phyloP scores from a whole-genome alignment of 371 early-diverging fungal species.

The Syncephalastrum sp. region DNA sequence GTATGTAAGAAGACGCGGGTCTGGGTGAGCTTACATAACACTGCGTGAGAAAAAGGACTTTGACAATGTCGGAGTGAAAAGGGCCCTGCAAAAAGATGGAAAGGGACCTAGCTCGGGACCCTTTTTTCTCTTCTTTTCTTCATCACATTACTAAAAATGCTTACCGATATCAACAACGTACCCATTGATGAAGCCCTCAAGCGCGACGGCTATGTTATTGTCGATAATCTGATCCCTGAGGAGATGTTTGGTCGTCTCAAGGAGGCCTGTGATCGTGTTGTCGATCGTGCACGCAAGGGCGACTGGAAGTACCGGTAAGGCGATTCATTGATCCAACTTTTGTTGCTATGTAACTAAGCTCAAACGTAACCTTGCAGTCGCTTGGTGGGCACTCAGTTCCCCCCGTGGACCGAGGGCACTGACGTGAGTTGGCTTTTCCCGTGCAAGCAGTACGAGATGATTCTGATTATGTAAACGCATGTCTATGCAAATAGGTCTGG shows the following conservation, averaged over 20 bases:
- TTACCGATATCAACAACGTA: conserved; percentile 37
- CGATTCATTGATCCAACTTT: not conserved
- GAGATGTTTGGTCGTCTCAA: conserved; percentile 36
- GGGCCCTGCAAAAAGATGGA: no score
- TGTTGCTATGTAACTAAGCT: not conserved
- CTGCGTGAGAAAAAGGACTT: no score
- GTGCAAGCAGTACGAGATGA: no score
- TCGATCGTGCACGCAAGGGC: conserved; percentile 41
- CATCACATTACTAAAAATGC: conserved; percentile 10
- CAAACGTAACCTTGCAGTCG: conserved; percentile 19
- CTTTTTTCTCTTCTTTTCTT: conserved; percentile 4
- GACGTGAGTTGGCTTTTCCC: conserved; percentile 18
- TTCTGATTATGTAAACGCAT: conserved; percentile 2
- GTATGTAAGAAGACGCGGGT: no score
- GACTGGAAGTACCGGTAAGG: conserved; percentile 50
- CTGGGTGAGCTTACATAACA: no score
- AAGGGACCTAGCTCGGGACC: not conserved
- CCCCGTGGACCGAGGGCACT: conserved; percentile 55
- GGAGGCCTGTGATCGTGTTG: conserved; percentile 50
- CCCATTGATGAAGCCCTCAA: conserved; percentile 43
- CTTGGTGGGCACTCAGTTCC: conserved; percentile 55
- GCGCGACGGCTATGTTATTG: conserved; percentile 52
- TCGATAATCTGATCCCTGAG: conserved; percentile 43
- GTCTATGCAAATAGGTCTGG: conserved; percentile 24
- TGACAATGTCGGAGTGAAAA: no score